Percentiles rank a stretch among this genome's conserved stretches.
Evolutionary conservation across 2,329 filamentous ascomycete species (phyloP).

Genomic region (Trichoderma sp.): DNA sequence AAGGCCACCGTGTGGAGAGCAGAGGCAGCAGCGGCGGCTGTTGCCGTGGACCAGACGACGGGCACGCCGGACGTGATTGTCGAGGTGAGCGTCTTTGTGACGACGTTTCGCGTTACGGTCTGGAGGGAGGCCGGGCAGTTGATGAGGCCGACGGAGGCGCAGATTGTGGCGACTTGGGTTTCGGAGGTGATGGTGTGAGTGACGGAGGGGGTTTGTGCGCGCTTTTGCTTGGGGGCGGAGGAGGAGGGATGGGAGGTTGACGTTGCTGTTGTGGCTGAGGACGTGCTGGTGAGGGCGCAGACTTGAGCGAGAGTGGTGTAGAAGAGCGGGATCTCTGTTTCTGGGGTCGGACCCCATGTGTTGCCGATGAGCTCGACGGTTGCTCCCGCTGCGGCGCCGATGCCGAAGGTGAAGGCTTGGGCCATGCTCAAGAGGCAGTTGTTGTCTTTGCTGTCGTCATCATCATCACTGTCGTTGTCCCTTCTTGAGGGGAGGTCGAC

Average conservation of each 20-base stretch:
- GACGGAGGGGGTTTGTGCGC: slow-evolving; percentile 40
- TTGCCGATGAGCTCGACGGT: slow-evolving; percentile 47
- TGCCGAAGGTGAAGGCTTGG: slow-evolving; percentile 53
- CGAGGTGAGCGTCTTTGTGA: slow-evolving; percentile 46
- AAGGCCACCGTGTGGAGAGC: slow-evolving; percentile 47
- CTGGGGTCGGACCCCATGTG: slow-evolving; percentile 54
- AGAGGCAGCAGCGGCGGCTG: slow-evolving; percentile 25
- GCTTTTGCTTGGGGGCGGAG: slow-evolving; percentile 15
- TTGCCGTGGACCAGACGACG: slow-evolving; percentile 32
- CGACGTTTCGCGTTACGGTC: slow-evolving; percentile 45
- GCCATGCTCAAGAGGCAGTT: slow-evolving; percentile 49
- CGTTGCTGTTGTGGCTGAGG: slow-evolving; percentile 20
- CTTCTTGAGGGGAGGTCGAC: slow-evolving; percentile 33
- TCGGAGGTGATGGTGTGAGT: slow-evolving; percentile 46
- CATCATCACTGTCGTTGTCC: slow-evolving; percentile 34
- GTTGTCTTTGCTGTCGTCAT: slow-evolving; percentile 32
- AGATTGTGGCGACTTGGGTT: slow-evolving; percentile 50
- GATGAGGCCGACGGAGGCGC: slow-evolving; percentile 45
- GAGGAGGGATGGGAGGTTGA: slow-evolving; percentile 32
- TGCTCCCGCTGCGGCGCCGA: slow-evolving; percentile 59
- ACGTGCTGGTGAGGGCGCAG: slow-evolving; percentile 42
- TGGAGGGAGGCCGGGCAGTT: slow-evolving; percentile 57
- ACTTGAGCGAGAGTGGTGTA: slow-evolving; percentile 52
- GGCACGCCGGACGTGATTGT: slow-evolving; percentile 44
- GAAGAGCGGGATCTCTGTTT: slow-evolving; percentile 53